Evolutionary conservation across 306 rosid species (phyloP).

Genomic region (Phaseolus lunatus): DNA sequence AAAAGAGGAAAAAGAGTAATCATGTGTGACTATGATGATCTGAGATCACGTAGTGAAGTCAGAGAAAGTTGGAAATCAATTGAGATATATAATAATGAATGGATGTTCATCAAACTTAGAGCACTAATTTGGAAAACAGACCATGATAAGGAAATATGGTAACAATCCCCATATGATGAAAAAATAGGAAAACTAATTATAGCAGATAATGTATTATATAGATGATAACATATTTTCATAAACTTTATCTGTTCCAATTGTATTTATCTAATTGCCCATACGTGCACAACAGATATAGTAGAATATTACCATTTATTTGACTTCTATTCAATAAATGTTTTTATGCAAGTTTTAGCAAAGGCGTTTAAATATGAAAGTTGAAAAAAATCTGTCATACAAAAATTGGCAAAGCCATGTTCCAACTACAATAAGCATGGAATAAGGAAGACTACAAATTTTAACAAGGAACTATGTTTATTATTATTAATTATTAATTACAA

Average conservation of each 20-base stretch:
- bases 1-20: too few species aligned
- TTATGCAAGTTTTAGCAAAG: conserved; percentile 5
- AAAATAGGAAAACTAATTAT: not conserved
- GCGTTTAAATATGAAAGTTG: conserved; percentile 10
- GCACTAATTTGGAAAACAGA: not conserved
- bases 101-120: not conserved
- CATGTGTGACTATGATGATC: too few species aligned
- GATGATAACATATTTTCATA: too few species aligned
- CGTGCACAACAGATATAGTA: not conserved
- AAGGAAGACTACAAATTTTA: conserved; percentile 1
- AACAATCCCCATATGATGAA: not conserved
- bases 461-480: too few species aligned
- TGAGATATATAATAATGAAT: not conserved
- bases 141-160: not conserved
- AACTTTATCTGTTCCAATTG: too few species aligned
- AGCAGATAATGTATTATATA: not conserved
- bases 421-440: conserved; percentile 14
- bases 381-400: not conserved
- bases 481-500: too few species aligned
- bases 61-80: too few species aligned
- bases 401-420: conserved; percentile 17
- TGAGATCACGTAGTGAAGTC: too few species aligned
- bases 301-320: not conserved
- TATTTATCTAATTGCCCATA: too few species aligned
- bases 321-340: conserved; percentile 14